phyloP scores from a whole-genome alignment of 2,329 filamentous ascomycete species.

The Ceratocystis harringtonii region DNA sequence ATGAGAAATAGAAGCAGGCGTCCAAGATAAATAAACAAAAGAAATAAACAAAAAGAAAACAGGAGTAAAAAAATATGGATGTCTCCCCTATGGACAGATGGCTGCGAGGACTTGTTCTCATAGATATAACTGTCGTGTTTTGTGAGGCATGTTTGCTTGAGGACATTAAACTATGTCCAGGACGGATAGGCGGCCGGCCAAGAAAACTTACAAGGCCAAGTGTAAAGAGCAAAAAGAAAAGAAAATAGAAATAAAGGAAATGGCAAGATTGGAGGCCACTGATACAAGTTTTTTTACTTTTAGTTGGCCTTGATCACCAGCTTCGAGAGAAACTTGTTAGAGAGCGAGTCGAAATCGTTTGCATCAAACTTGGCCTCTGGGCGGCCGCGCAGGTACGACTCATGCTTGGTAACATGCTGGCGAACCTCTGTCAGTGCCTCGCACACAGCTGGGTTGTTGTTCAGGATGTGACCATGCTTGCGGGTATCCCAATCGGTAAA shows the following conservation, averaged over 20 bases:
- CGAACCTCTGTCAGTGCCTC: slow-evolving; percentile 93
- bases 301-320: slow-evolving; percentile 90
- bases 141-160: background rate
- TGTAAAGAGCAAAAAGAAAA: slow-evolving; percentile 13
- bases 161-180: too few species aligned
- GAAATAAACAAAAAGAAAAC: slow-evolving; percentile 2
- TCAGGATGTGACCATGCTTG: slow-evolving; percentile 78
- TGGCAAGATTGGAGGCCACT: slow-evolving; percentile 18
- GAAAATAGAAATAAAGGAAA: slow-evolving; percentile 20
- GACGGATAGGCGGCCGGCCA: background rate
- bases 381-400: slow-evolving; percentile 71
- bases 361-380: slow-evolving; percentile 72
- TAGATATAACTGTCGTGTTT: background rate
- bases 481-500: slow-evolving; percentile 89
- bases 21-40: background rate
- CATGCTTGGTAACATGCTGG: slow-evolving; percentile 82
- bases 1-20: slow-evolving; percentile 8
- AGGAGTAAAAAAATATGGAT: background rate
- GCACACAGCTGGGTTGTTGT: slow-evolving; percentile 83
- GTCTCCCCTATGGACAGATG: background rate
- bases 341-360: slow-evolving; percentile 84
- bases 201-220: background rate
- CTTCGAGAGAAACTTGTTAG: slow-evolving; percentile 94
- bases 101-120: background rate
- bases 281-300: slow-evolving; percentile 14